A percentile compares a stretch with the other conserved stretches of the same genome.
phyloP scores from a whole-genome alignment of 129 eudicot genomes.

The Centella asiatica region DNA sequence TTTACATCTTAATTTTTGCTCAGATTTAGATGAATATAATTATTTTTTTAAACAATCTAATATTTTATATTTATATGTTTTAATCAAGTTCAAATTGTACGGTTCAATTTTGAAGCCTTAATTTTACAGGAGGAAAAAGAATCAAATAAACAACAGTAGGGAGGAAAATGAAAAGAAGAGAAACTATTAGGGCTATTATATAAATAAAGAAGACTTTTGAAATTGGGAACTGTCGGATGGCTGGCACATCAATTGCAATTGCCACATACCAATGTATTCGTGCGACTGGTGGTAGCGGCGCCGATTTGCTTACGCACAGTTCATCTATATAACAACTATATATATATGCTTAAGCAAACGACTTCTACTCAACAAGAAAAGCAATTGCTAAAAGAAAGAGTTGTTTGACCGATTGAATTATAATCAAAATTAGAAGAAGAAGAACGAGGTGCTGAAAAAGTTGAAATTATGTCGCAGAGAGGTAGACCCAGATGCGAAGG shows the following conservation, averaged over 20 bases:
- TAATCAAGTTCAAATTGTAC: no score
- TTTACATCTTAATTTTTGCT: no score
- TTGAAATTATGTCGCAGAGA: conserved; percentile 51
- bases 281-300: conserved; percentile 22
- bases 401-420: neutral
- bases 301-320: conserved; percentile 4
- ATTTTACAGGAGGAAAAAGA: neutral
- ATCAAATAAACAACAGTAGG: neutral
- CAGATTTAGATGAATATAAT: no score
- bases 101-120: neutral
- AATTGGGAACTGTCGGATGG: neutral
- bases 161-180: no score
- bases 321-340: neutral
- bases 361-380: neutral
- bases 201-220: neutral
- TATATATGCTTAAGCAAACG: neutral
- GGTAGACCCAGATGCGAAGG: conserved; percentile 81
- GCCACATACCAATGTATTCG: conserved; percentile 9
- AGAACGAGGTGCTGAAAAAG: neutral
- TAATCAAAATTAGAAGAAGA: neutral
- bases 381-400: conserved; percentile 5
- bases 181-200: neutral
- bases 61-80: no score
- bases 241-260: neutral
- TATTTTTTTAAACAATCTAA: no score